Base-by-base conservation (phyloP, 768 basidiomycete species). In the Tricholoma hemisulphureum region DNA sequence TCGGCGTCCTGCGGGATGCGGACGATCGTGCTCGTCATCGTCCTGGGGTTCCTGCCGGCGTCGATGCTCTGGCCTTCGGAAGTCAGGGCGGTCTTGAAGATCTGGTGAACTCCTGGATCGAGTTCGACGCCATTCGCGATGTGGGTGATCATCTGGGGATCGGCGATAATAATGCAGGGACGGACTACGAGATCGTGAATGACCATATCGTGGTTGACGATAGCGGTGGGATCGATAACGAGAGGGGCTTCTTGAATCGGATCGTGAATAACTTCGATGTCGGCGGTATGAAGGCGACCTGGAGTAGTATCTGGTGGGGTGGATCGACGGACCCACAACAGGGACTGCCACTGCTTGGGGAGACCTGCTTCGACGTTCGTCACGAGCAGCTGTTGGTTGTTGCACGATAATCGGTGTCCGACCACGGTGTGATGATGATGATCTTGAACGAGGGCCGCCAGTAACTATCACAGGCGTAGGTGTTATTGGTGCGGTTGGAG, bases 271-370 rank as follows among this genome's bases (percentile, higher is more conserved):
- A 32, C n/a, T 35, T 8, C 56, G 64, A 60, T 58, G 59, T 51
- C 59, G 64, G 9, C 53, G 56, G 29, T 53, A 20, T 20, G 57
- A 57, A 35, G 65, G 65, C 2, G 69, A 65, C n/a, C 59, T 67
- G 23, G 64, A 65, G 41, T 67, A 65, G 16, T 45, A 24, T 45
- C 43, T 34, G 67, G 59, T 37, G 67, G 75, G 14, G 68, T 26
- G 26, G 46, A n/a, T 29, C 29, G 24, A 26, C 13, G 43, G 16
- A 49, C 23, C 46, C 16, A n/a, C 11, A 23, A 45, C 13, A 4
- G 26, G 26, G 2, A 49, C 24, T 29, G 24, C 28, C 13, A 26
- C 26, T 4, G 46, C 3, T 24, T 23, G 23, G 23, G 43, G 43
- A 45, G 43, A 24, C 13, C 34, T 23, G 31, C 51, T 53, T 32